Conservation (phyloP, 352 stramenopile species). For the Globisporangium nodosum region DNA sequence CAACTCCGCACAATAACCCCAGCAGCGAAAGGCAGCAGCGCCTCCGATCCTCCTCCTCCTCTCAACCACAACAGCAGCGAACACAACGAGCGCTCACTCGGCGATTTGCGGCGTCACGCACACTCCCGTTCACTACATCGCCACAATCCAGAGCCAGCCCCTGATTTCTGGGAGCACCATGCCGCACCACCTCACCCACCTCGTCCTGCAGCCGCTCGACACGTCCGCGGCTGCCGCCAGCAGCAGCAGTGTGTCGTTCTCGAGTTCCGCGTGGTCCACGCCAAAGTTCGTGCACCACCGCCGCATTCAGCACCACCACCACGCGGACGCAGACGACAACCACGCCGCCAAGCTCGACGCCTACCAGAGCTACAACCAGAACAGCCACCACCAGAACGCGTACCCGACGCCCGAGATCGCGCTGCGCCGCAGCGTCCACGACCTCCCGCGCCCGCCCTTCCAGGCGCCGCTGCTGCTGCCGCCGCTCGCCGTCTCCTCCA, state of each 20-base stretch:
- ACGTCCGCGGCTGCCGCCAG: not conserved
- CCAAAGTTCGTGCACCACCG: constrained; percentile 6
- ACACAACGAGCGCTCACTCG: constrained; percentile 1
- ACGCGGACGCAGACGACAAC: not conserved
- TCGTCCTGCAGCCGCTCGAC: not conserved
- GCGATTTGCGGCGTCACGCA: constrained; percentile 3
- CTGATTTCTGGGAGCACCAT: not conserved
- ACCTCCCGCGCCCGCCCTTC: constrained; percentile 9
- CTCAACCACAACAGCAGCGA: too few relatives aligned
- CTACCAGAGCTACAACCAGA: constrained; percentile 1
- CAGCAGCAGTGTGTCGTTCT: not conserved
- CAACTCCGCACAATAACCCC: too few relatives aligned
- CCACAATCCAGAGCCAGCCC: not conserved
- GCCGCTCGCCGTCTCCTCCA: constrained; percentile 24
- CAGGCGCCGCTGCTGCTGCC: constrained; percentile 22
- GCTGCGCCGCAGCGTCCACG: constrained; percentile 10
- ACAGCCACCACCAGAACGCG: not conserved
- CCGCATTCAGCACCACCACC: not conserved
- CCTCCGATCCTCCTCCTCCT: too few relatives aligned
- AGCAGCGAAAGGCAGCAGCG: too few relatives aligned
- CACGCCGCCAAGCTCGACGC: not conserved
- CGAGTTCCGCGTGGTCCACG: not conserved
- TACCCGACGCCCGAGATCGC: constrained; percentile 5
- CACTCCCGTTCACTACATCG: not conserved
- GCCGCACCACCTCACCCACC: constrained; percentile 3